Base-by-base conservation (phyloP, 2,329 filamentous ascomycete genomes). In the Colletotrichum liaoningense region DNA sequence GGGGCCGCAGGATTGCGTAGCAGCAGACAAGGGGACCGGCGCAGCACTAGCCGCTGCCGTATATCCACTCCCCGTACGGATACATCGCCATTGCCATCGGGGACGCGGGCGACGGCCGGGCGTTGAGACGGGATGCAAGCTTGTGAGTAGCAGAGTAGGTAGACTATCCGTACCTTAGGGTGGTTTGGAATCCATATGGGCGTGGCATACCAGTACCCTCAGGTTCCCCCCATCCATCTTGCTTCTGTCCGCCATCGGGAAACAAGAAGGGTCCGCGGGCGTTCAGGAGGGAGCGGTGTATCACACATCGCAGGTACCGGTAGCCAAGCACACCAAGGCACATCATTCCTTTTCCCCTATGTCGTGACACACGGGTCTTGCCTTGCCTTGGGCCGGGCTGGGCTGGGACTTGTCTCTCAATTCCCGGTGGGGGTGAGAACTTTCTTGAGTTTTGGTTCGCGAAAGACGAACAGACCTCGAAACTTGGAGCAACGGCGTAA, bases 401-500 rank as follows among this genome's bases (percentile, higher is more conserved):
- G 38, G 38, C 12, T 42, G 38, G 42, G 19, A 49, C 42, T 49
- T 49, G 42, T 49, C 42, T 49, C 19, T 49, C 19, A 49, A 19
- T 49, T n/a, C 42, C 42, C 42, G 19, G 16, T 19, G 19, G 42
- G 42, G 19, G 19, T 42, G 42, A 42, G 12, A 42, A 42, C 38
- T 42, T 42, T 42, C 12, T 14, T 42, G 16, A 42, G 38, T 42
- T 42, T 42, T 16, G 38, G 14, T 42, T 42, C 14, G 5, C 14
- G 38, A 42, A 42, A 42, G 38, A 42, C 38, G 38, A 42, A 68
- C 49, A 33, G 66, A 56, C 49, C 28, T 46, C 38, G 38, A 54
- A 54, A 46, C n/a, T 33, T 49, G 26, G 42, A 63, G 46, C 49
- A 30, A 63, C 24, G 62, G 67, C 57, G 68, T 52, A 67, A 72